Percentiles rank a stretch among this genome's conserved stretches.
phyloP scores from a whole-genome alignment of 2,329 filamentous ascomycete species.

The Diaporthe humulicola region DNA sequence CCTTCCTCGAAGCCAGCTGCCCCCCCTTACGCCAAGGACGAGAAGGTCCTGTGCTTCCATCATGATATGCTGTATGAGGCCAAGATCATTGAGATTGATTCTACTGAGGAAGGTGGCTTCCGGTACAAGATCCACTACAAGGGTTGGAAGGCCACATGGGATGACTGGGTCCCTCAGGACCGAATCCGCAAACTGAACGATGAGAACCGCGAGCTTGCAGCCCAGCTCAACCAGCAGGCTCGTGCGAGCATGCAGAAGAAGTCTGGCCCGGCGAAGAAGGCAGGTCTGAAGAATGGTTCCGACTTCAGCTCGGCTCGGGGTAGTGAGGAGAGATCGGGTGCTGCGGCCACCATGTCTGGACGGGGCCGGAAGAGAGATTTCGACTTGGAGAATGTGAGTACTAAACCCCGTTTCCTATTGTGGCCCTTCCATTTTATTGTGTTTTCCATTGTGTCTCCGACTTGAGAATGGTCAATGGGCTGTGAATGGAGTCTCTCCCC shows the following conservation, averaged over 20 bases:
- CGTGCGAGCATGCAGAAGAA: slow-evolving; percentile 67
- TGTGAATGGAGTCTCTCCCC: background rate
- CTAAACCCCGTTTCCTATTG: slow-evolving; percentile 38
- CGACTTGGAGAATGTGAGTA: slow-evolving; percentile 85
- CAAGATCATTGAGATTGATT: slow-evolving; percentile 87
- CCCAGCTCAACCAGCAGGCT: slow-evolving; percentile 78
- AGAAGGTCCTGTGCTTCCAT: slow-evolving; percentile 96
- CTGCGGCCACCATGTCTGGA: slow-evolving; percentile 69
- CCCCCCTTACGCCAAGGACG: slow-evolving; percentile 78
- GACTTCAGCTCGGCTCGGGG: slow-evolving; percentile 76
- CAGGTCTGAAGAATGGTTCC: slow-evolving; percentile 65
- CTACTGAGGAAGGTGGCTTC: slow-evolving; percentile 78
- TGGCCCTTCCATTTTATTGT: slow-evolving; percentile 1
- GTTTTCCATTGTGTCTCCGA: slow-evolving; percentile 17
- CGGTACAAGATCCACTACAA: slow-evolving; percentile 98
- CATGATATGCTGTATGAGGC: slow-evolving; percentile 98
- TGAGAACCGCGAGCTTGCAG: slow-evolving; percentile 92
- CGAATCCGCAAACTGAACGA: slow-evolving; percentile 94
- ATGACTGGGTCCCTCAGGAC: slow-evolving; percentile 97
- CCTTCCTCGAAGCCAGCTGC: slow-evolving; percentile 57
- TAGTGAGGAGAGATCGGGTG: slow-evolving; percentile 82
- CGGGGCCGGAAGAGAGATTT: slow-evolving; percentile 82
- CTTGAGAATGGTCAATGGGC: background rate
- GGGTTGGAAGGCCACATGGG: slow-evolving; percentile 99
- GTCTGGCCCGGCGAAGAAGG: slow-evolving; percentile 55